Base-by-base conservation (phyloP, 257 asterid species). In the Fraxinus excelsior region DNA sequence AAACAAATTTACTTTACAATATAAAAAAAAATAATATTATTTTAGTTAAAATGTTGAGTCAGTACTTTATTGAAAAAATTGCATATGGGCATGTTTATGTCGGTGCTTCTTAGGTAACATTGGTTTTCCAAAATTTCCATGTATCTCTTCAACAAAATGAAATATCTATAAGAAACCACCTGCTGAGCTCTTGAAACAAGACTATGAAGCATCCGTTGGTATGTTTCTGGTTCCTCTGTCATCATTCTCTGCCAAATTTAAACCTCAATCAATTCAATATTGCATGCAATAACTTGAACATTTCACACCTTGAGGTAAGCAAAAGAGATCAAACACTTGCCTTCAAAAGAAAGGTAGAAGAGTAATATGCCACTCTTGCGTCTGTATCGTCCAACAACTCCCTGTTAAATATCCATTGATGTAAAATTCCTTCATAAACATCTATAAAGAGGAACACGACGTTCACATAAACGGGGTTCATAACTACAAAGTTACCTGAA, bases 311-410 rank as follows among this genome's bases (percentile, higher is more conserved):
- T 58, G 75, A 69, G 69, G 29, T 78, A 84, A 86, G 76, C 76
- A 82, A 71, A 77, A 82, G 71, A 83, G 72, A 75, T 44, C 73
- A 74, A 79, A 60, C 31, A 75, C 96, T 87, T 87, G 82, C 99
- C 97, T 96, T 96, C 82, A 96, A 90, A 85, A 96, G 99, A 89
- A 96, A 96, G 72, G 98, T 96, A 38, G 99, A 91, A 58, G 99
- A 93, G 83, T 96, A 90, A 90, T 91, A 96, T 75, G 99, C 99
- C 87, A 96, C 98, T 90, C 99, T 90, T n/a, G 99, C 93, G 44
- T 96, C 99, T 14, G 97, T 91, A 84, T 96, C 99, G 84, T 90
- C 99, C 84, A 96, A 85, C 81, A 93, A 86, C 84, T 84, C 96
- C 91, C 99, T 96, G 88, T 77, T 77, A 88, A 74, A 77, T 56